phyloP scores from a whole-genome alignment of 768 basidiomycete genomes.

The Hypsizygus marmoreus region DNA sequence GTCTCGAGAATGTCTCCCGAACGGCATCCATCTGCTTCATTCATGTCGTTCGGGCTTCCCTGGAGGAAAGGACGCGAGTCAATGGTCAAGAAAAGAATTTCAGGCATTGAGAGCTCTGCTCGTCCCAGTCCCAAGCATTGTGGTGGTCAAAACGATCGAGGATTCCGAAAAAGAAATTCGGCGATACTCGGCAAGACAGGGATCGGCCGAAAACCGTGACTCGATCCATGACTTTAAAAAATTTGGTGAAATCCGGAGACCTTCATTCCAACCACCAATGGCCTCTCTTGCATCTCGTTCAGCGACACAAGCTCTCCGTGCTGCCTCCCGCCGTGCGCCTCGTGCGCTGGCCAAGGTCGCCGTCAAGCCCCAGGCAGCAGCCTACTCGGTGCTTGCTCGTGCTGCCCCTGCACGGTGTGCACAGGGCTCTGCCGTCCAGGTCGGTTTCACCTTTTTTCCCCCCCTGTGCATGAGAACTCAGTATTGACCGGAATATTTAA shows the following conservation, averaged over 20 bases:
- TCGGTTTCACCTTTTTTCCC: slow-evolving; percentile 39
- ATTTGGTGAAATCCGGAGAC: slow-evolving; percentile 7
- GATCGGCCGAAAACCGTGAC: slow-evolving; percentile 29
- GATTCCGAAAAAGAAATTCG: no score
- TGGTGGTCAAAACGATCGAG: no score
- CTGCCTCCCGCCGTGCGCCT: slow-evolving; percentile 66
- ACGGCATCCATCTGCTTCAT: no score
- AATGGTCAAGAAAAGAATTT: no score
- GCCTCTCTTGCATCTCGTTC: slow-evolving; percentile 66
- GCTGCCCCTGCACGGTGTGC: slow-evolving; percentile 44
- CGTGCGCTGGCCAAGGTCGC: slow-evolving; percentile 44
- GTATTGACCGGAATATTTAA: slow-evolving; percentile 12
- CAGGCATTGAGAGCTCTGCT: no score
- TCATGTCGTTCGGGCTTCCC: no score
- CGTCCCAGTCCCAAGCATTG: no score
- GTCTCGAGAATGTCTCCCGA: no score
- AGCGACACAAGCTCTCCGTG: slow-evolving; percentile 60
- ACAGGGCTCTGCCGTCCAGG: slow-evolving; percentile 33
- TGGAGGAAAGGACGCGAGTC: no score
- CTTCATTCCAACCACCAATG: slow-evolving; percentile 47
- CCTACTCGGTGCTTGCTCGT: slow-evolving; percentile 69
- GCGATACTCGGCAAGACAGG: slow-evolving; percentile 28
- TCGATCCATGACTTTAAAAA: slow-evolving; percentile 20
- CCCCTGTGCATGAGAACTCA: slow-evolving; percentile 47
- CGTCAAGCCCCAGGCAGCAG: slow-evolving; percentile 51